Percentiles rank a stretch among this genome's conserved stretches.
Evolutionary conservation across 2,329 filamentous ascomycete genomes (phyloP).

Genomic region (Ascochyta rabiei): DNA sequence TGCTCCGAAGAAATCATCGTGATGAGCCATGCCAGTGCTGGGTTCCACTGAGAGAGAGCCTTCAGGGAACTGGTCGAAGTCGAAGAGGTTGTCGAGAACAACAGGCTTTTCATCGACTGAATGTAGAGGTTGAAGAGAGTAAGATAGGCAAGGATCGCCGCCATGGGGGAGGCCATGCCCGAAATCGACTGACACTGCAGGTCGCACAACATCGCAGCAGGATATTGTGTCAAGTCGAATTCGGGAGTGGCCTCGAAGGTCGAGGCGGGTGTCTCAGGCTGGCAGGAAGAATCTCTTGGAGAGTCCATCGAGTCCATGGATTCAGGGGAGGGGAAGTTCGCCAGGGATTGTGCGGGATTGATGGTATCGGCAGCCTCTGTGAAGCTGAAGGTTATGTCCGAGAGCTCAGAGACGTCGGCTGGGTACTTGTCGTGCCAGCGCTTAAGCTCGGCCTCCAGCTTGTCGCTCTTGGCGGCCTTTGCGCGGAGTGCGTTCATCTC

Average conservation of each 20-base stretch:
- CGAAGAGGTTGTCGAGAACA: conserved; percentile 44
- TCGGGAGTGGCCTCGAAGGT: conserved; percentile 57
- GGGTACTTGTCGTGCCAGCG: conserved; percentile 44
- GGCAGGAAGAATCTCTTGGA: conserved; percentile 46
- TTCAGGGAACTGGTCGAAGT: conserved; percentile 50
- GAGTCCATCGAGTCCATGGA: conserved; percentile 50
- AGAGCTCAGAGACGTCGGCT: conserved; percentile 30
- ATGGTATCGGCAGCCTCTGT: conserved; percentile 38
- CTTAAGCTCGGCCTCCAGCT: conserved; percentile 57
- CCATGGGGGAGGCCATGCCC: conserved; percentile 34
- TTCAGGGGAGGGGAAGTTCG: conserved; percentile 44
- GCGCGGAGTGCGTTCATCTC: conserved; percentile 64
- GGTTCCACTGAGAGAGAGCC: conserved; percentile 32
- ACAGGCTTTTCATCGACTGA: conserved; percentile 48
- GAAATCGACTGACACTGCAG: conserved; percentile 96
- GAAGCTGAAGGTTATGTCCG: conserved; percentile 29
- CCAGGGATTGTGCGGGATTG: conserved; percentile 44
- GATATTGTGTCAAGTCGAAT: conserved; percentile 99
- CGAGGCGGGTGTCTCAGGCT: conserved; percentile 49
- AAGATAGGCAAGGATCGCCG: conserved; percentile 45
- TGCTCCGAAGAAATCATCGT: conserved; percentile 44
- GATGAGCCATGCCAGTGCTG: conserved; percentile 41
- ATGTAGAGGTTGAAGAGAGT: conserved; percentile 45
- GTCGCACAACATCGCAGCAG: conserved; percentile 99
- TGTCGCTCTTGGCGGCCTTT: conserved; percentile 54